These are phyloP conservation scores for Podosphaera aphanis DNA, from an alignment of 2,329 filamentous ascomycete species.

Conservation along the genomic window DNA sequence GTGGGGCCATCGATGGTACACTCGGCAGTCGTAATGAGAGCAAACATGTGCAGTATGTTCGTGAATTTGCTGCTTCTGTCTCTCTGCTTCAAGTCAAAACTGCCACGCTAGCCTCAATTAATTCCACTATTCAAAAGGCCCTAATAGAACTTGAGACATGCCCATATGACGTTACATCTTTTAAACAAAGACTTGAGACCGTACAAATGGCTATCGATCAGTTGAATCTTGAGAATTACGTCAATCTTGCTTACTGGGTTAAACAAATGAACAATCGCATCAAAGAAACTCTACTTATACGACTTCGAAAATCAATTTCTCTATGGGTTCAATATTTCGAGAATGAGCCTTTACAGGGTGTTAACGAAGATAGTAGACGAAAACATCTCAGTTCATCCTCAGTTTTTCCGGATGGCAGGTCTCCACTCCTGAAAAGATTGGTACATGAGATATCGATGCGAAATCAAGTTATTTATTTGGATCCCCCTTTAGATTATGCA, in stretches of 20 bases:
- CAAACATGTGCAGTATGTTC: conserved; percentile 89
- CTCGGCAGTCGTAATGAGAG: conserved; percentile 46
- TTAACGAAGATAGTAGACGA: conserved; percentile 26
- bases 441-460: conserved; percentile 91
- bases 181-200: conserved; percentile 56
- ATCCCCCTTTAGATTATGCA: conserved; percentile 77
- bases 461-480: conserved; percentile 91
- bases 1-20: conserved; percentile 33
- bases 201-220: conserved; percentile 90
- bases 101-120: conserved; percentile 50
- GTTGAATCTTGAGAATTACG: conserved; percentile 85
- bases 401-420: conserved; percentile 23
- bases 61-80: conserved; percentile 72
- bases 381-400: conserved; percentile 23
- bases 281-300: conserved; percentile 53
- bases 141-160: conserved; percentile 66
- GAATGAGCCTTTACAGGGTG: conserved; percentile 23
- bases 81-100: conserved; percentile 79
- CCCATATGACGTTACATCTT: conserved; percentile 55
- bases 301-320: conserved; percentile 62
- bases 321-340: conserved; percentile 77
- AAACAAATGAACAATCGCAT: conserved; percentile 67
- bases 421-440: conserved; percentile 46
- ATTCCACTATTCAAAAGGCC: conserved; percentile 60
- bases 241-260: conserved; percentile 83